phyloP scores from a whole-genome alignment of 768 basidiomycete species.

The Porphyrellus cyaneotinctus region DNA sequence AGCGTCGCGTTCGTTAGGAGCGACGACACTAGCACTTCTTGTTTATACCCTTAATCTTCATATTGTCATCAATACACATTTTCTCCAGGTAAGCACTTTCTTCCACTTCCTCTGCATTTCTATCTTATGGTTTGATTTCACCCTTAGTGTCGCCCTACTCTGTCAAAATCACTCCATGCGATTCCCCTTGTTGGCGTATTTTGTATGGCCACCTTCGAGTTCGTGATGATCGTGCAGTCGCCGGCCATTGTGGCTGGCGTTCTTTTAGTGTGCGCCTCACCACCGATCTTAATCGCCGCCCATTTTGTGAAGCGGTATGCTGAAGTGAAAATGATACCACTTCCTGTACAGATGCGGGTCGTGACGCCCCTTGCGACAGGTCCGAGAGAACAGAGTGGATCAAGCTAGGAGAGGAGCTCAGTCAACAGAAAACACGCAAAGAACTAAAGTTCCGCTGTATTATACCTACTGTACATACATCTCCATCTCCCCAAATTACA shows the following conservation, averaged over 20 bases:
- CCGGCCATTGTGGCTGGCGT: slow-evolving; percentile 15
- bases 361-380: neutral
- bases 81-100: slow-evolving; percentile 16
- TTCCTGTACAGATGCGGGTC: slow-evolving; percentile 5
- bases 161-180: slow-evolving; percentile 20
- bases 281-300: slow-evolving; percentile 12
- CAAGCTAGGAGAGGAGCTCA: neutral
- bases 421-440: too few species aligned
- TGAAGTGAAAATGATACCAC: slow-evolving; percentile 1
- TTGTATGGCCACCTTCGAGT: slow-evolving; percentile 15
- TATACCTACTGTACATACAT: slow-evolving; percentile 13
- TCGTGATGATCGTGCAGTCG: slow-evolving; percentile 21
- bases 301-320: slow-evolving; percentile 7
- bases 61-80: slow-evolving; percentile 11
- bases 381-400: neutral
- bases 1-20: slow-evolving; percentile 14
- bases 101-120: neutral
- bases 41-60: slow-evolving; percentile 31
- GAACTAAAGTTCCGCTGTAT: slow-evolving; percentile 2
- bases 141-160: slow-evolving; percentile 10
- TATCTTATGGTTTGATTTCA: neutral
- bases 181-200: slow-evolving; percentile 28
- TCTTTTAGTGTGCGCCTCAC: slow-evolving; percentile 21
- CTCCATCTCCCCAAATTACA: slow-evolving; percentile 6
- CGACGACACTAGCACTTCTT: slow-evolving; percentile 24